These are phyloP conservation scores for Aspergillus diversus DNA, from an alignment of 495 filamentous ascomycete genomes.

Conservation along the genomic window DNA sequence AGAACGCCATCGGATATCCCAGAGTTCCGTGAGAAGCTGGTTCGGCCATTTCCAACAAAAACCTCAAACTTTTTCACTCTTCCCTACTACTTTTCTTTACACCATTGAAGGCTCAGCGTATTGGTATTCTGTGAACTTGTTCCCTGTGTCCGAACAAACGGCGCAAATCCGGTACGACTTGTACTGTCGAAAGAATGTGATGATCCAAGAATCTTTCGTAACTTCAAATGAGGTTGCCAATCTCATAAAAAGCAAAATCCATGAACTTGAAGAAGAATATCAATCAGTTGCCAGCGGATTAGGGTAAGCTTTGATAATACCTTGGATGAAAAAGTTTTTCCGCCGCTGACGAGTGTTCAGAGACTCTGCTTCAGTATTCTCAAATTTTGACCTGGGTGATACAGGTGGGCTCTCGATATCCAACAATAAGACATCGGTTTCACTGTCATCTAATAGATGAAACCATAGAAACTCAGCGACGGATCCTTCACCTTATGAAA, in stretches of 20 bases:
- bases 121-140: conserved; percentile 25
- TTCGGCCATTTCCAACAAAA: not conserved
- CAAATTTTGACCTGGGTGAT: not conserved
- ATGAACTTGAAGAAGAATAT: conserved; percentile 22
- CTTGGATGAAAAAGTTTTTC: not conserved
- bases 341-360: not conserved
- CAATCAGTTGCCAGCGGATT: not conserved
- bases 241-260: conserved; percentile 9
- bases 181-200: conserved; percentile 11
- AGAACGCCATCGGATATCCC: not conserved
- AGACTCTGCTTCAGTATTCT: not conserved
- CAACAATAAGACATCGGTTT: not conserved
- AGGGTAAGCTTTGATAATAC: not conserved
- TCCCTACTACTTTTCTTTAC: conserved; percentile 26
- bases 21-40: not conserved
- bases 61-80: conserved; percentile 13
- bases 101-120: conserved; percentile 16
- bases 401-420: conserved; percentile 12
- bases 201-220: not conserved
- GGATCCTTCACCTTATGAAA: conserved; percentile 29
- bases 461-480: conserved; percentile 9
- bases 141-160: conserved; percentile 26
- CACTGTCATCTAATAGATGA: not conserved
- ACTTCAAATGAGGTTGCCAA: not conserved
- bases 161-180: conserved; percentile 29